Evolutionary conservation across 129 eudicot species (phyloP), one percentile per base, ranked within the genome.

Genomic region (Silybum marianum): DNA sequence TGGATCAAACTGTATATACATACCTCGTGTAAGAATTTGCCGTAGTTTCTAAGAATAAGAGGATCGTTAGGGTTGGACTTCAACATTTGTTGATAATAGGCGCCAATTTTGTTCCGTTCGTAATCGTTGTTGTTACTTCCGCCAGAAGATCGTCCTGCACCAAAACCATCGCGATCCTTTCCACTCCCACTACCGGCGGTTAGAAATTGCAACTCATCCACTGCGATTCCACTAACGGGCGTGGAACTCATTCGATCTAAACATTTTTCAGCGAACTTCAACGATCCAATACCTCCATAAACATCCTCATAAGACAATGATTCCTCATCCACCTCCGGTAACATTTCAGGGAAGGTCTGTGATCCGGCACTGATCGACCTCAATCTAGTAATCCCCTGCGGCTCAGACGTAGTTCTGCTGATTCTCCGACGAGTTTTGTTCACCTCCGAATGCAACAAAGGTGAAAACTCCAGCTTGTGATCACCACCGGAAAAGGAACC

Each of bases 1-100:
- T 1, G n/a, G 71, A 74, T 12, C 51, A 11, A 18, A 80, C 5
- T 39, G 28, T 21, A 32, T 12, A 0, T 25, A 6, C 0, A 7
- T 88, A 93, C 97, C 98, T 94, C 93, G 73, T 94, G 92, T 80
- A 91, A 87, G 71, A 84, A 94, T 72, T 87, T 91, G 70, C 86
- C 98, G 63, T 94, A 94, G 89, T 94, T 94, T 74, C 95, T 79
- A 25, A 94, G 89, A 1, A 94, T 81, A 65, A 94, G 88, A 66
- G 95, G 78, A 84, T 88, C 88, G 4, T 72, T 89, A 63, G 98
- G 98, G 69, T 90, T 76, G 0, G 90, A 80, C 75, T 86, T 86
- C 81, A 94, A 72, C 93, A 88, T 86, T 78, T 86, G 75, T 9
- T 60, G 62, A 73, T 91, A 94, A 72, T 88, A 87, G 21, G 88